Conservation (phyloP, 352 stramenopile genomes). For the Thalassiosira exigua region DNA sequence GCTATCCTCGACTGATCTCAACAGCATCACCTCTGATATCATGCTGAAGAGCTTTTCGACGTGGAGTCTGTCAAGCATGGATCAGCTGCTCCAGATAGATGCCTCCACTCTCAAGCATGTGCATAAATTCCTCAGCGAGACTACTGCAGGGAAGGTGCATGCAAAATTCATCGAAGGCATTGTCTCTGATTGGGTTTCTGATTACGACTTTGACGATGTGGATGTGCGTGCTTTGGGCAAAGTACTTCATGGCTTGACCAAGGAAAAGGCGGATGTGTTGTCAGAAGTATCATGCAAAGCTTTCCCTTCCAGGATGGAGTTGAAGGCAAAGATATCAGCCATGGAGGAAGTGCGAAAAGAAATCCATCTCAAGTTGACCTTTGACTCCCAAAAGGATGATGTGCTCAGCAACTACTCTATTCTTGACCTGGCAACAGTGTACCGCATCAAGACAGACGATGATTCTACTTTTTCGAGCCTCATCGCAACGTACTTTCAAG, state of each 20-base stretch:
- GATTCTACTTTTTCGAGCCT: slow-evolving; percentile 4
- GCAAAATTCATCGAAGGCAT: slow-evolving; percentile 31
- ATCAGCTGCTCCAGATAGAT: slow-evolving; percentile 26
- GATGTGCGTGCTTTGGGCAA: neutral
- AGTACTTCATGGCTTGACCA: slow-evolving; percentile 16
- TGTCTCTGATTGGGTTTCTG: slow-evolving; percentile 18
- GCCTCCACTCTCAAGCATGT: slow-evolving; percentile 11
- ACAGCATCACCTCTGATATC: slow-evolving; percentile 17
- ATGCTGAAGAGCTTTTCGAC: slow-evolving; percentile 39
- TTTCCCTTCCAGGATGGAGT: slow-evolving; percentile 25
- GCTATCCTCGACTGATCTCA: neutral
- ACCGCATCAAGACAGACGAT: slow-evolving; percentile 29
- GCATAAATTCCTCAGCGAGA: no score
- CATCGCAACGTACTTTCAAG: slow-evolving; percentile 33
- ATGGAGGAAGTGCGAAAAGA: slow-evolving; percentile 14
- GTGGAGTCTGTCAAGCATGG: slow-evolving; percentile 32
- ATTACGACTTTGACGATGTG: slow-evolving; percentile 20
- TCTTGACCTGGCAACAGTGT: slow-evolving; percentile 30
- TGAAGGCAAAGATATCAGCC: slow-evolving; percentile 24
- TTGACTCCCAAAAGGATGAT: slow-evolving; percentile 15
- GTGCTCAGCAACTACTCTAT: slow-evolving; percentile 6
- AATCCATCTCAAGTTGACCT: slow-evolving; percentile 19
- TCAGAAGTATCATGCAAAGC: slow-evolving; percentile 8
- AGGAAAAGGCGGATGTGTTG: slow-evolving; percentile 29
- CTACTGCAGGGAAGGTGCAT: no score